These are phyloP conservation scores for Alternaria hordeiaustralica DNA, from an alignment of 2,329 filamentous ascomycete genomes.

Conservation along the genomic window DNA sequence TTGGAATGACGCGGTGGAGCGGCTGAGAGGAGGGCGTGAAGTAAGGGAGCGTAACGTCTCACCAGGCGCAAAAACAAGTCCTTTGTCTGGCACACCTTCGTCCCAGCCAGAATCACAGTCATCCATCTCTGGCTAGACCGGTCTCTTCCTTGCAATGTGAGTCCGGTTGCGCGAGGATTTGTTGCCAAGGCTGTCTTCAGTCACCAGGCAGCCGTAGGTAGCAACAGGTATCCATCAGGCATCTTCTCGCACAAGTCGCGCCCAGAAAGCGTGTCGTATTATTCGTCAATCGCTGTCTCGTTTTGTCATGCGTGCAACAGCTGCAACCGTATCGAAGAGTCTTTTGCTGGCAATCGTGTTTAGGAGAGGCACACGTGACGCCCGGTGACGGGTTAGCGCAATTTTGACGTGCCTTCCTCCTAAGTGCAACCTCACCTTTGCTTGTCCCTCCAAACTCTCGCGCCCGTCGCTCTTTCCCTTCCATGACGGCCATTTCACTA, in stretches of 20 bases:
- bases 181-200: conserved; percentile 25
- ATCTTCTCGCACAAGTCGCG: conserved; percentile 10
- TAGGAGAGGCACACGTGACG: conserved; percentile 25
- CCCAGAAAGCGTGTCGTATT: not conserved
- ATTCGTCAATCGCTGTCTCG: conserved; percentile 20
- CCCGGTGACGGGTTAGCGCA: conserved; percentile 17
- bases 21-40: not conserved
- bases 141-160: conserved; percentile 13
- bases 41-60: not conserved
- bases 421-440: conserved; percentile 24
- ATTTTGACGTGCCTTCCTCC: conserved; percentile 16
- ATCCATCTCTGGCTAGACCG: conserved; percentile 11
- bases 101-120: not conserved
- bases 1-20: not conserved
- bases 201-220: conserved; percentile 45
- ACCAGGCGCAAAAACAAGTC: not conserved
- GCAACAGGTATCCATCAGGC: conserved; percentile 29
- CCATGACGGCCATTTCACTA: conserved; percentile 39
- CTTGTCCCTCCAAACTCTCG: conserved; percentile 20
- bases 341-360: conserved; percentile 1
- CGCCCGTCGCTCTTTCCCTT: conserved; percentile 32
- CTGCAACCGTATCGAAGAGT: conserved; percentile 1
- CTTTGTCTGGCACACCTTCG: conserved; percentile 2
- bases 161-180: not conserved
- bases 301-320: conserved; percentile 16